Evolutionary conservation across 108 stramenopile species (phyloP), one percentile per base, ranked within the genome.

Genomic region (Epipyxis sp.): DNA sequence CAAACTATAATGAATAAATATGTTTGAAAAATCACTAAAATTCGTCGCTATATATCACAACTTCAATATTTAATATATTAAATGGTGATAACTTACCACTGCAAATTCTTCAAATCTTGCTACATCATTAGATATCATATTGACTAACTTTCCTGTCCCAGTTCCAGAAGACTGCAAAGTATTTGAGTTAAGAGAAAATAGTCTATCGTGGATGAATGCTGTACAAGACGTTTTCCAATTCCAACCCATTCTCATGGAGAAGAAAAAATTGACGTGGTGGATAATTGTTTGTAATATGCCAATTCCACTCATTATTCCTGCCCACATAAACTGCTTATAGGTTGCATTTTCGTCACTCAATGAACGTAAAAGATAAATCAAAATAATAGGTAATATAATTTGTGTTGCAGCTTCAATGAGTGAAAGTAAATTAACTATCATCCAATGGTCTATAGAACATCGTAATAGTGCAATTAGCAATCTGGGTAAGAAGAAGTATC

Each of bases 101-200:
- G 65, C 29, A 25, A 41, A 68, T 25, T 68, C 65, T 40, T 68
- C 65, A 68, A 68, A 20, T 20, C 65, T 13, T 37, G 65, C 20
- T 20, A 68, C 65, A 25, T 68, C 65, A 41, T 68, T 68, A 25
- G 65, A 68, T 68, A 68, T 68, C 65, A 68, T 68, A 25, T 68
- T 68, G 20, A 68, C 65, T 25, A 68, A 20, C 41, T 40, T 41
- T 20, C 65, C 65, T 37, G 13, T 68, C 39, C 40, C 20, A 68
- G 20, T 25, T n/a, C n/a, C n/a, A n/a, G n/a, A n/a, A 37, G 20
- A 20, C 20, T 68, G 65, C 39, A 68, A 20, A 37, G 13, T 37
- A 37, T 16, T 37, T 68, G 29, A 20, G 16, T 37, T 20, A 68
- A 68, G 35, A 37, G 20, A 37, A 41, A 68, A 68, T 40, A 68